Conservation (phyloP, 1,139 yeast genomes). For the Taphrina deformans region DNA sequence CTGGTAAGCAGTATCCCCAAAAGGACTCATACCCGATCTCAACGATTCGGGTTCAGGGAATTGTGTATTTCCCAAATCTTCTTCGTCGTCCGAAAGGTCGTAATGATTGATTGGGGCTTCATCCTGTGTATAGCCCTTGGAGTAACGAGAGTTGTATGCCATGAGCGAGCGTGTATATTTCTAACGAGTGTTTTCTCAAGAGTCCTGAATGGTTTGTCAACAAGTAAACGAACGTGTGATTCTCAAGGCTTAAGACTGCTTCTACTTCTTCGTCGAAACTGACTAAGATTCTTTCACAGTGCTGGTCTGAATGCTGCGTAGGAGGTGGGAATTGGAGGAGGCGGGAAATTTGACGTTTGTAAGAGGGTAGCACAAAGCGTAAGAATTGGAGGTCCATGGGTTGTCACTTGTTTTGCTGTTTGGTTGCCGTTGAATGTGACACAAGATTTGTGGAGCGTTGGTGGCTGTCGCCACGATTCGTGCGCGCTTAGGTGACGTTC, state of each 20-base stretch:
- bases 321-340: too few relatives aligned
- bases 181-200: neutral
- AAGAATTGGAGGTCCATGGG: neutral
- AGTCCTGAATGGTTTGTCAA: neutral
- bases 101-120: conserved; percentile 26
- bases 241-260: too few relatives aligned
- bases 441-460: neutral
- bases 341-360: neutral
- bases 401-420: neutral
- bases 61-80: neutral
- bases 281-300: too few relatives aligned
- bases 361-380: neutral
- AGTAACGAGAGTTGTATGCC: conserved; percentile 19
- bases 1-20: conserved; percentile 18
- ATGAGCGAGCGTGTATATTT: neutral
- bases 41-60: neutral
- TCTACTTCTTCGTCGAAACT: too few relatives aligned
- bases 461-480: neutral
- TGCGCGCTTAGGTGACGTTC: neutral
- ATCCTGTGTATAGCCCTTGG: conserved; percentile 18
- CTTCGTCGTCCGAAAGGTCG: conserved; percentile 22
- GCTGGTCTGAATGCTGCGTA: neutral
- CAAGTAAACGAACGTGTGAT: neutral
- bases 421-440: conserved; percentile 7
- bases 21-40: conserved; percentile 12